Evolutionary conservation across 106 monocot species (phyloP).

Genomic region (Gastrodia elata): DNA sequence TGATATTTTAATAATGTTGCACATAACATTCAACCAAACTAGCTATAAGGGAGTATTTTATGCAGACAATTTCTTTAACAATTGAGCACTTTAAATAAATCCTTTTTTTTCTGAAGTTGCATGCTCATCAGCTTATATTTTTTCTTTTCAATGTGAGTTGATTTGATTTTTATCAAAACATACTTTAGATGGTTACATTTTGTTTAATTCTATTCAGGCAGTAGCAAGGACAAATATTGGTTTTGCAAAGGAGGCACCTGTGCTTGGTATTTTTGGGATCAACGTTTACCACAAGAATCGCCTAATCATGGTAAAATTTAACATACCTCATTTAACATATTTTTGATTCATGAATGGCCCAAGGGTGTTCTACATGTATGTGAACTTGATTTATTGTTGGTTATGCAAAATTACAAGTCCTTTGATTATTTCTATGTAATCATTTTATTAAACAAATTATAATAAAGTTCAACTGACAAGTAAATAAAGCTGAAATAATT

Average conservation of each 20-base stretch:
- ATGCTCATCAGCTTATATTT: neutral
- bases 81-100: neutral
- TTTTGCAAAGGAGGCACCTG: slow-evolving; percentile 86
- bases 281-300: slow-evolving; percentile 94
- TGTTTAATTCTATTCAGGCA: slow-evolving; percentile 20
- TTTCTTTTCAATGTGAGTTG: neutral
- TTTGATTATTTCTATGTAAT: neutral
- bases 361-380: neutral
- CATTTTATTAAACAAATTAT: neutral
- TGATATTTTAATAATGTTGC: too few species aligned
- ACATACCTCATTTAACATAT: neutral
- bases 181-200: neutral
- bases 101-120: neutral
- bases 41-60: neutral
- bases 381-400: neutral
- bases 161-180: neutral
- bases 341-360: neutral
- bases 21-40: too few species aligned
- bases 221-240: slow-evolving; percentile 50
- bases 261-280: slow-evolving; percentile 78
- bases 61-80: slow-evolving; percentile 1
- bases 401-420: neutral
- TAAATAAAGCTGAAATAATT: neutral
- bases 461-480: neutral
- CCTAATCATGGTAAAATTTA: slow-evolving; percentile 56